Evolutionary conservation across 2,329 filamentous ascomycete species (phyloP).

Genomic region (Fusarium aywerte): DNA sequence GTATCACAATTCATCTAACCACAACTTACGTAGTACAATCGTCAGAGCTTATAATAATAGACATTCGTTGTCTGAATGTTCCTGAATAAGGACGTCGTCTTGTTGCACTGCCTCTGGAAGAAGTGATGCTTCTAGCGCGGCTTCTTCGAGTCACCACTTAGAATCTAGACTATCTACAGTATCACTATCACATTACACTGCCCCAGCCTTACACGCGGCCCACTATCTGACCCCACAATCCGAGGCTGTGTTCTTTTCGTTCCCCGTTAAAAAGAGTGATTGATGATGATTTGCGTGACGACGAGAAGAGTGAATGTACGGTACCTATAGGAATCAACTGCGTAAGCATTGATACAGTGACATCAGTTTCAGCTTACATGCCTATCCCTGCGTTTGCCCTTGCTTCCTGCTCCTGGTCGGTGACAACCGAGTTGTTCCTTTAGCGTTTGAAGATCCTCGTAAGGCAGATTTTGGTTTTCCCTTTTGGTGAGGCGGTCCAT

Average conservation of each 20-base stretch:
- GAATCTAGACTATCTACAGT: neutral
- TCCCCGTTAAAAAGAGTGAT: neutral
- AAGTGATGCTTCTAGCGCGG: conserved; percentile 22
- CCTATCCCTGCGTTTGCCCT: neutral
- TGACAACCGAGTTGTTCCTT: conserved; percentile 23
- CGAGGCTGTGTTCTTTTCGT: conserved; percentile 35
- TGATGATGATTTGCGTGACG: conserved; percentile 14
- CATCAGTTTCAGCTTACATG: conserved; percentile 42
- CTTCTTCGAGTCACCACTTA: conserved; percentile 1
- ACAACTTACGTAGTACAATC: neutral
- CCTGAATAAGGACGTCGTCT: conserved; percentile 20
- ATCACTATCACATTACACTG: conserved; percentile 35
- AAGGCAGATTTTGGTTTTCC: conserved; percentile 23
- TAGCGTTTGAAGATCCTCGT: conserved; percentile 32
- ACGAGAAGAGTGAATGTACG: neutral
- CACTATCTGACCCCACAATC: conserved; percentile 42
- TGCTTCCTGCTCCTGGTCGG: conserved; percentile 3
- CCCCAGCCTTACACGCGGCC: conserved; percentile 47
- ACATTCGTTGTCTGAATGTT: conserved; percentile 9
- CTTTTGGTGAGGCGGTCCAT: conserved; percentile 18
- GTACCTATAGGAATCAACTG: neutral
- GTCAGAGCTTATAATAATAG: conserved; percentile 31
- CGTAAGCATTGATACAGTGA: conserved; percentile 24
- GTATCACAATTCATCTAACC: neutral
- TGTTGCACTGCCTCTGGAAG: conserved; percentile 36